Evolutionary conservation across 2,329 filamentous ascomycete genomes (phyloP), one percentile per base, ranked within the genome.

Genomic region (Pezicula rhizophila): DNA sequence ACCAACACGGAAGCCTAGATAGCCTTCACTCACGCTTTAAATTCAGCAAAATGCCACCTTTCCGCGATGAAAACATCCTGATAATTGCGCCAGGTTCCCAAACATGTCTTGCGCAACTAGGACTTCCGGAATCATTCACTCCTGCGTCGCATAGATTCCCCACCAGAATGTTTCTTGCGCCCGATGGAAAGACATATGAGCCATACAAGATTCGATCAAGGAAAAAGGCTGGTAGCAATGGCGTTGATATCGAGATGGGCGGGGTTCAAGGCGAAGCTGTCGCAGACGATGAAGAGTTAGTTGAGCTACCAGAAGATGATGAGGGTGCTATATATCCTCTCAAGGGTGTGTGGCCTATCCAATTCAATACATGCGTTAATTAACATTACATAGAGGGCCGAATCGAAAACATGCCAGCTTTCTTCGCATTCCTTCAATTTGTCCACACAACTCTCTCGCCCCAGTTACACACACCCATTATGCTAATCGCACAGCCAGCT

Each of bases 251-350:
- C 15, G 50, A 65, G 57, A 53, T 59, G 59, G 54, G 59, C 20
- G 64, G 57, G 17, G 55, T 57, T 18, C 55, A 42, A 47, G 63
- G 68, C 26, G 57, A 54, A 40, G 54, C 54, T 41, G 62, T 65
- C 48, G 68, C 66, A n/a, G 53, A 65, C 55, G 80, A 82, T 25
- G 79, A 85, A 26, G 79, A 89, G 59, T 95, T 85, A 70, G 86
- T 96, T 57, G 93, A 97, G 71, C 90, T 96, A 64, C 83, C 85
- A 18, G 84, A 92, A 47, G 89, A 89, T 52, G 84, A 87, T 50
- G 89, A 96, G 67, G 93, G 88, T 52, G 93, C 93, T 3, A 79
- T 96, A 47, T 96, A 89, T 73, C 93, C 93, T 10, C 82, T 99
- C 42, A 70, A 76, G 67, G 77, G 79, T 79, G 52, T 20, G 50